These are phyloP conservation scores for Populus euphratica DNA, from an alignment of 345 rosid species.

Conservation along the genomic window DNA sequence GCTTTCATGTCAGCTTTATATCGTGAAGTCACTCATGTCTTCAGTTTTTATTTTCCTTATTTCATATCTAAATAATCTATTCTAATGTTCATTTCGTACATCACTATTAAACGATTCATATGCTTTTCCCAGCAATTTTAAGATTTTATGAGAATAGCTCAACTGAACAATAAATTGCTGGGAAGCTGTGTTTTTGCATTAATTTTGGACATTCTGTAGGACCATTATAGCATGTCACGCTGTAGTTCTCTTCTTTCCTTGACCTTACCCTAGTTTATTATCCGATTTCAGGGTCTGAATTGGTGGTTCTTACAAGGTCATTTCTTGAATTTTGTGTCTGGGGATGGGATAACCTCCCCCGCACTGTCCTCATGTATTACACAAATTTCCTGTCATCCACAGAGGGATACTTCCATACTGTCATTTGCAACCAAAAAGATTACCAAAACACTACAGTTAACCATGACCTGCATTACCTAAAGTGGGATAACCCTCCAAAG, in stretches of 20 bases:
- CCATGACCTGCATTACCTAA: slow-evolving; percentile 71
- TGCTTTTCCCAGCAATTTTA: neutral
- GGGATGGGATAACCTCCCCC: slow-evolving; percentile 99
- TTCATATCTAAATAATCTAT: neutral
- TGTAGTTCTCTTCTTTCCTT: neutral
- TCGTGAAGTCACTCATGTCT: neutral
- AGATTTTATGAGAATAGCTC: neutral
- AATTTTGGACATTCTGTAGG: neutral
- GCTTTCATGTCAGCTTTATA: slow-evolving; percentile 8
- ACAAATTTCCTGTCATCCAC: slow-evolving; percentile 75
- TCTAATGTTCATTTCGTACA: too few relatives aligned
- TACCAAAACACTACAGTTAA: slow-evolving; percentile 84
- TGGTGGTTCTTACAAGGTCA: slow-evolving; percentile 68
- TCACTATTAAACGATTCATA: neutral
- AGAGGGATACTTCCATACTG: slow-evolving; percentile 91
- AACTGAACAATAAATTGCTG: neutral
- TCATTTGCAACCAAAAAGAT: slow-evolving; percentile 83
- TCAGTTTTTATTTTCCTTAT: neutral
- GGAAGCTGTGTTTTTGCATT: neutral
- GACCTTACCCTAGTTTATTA: neutral
- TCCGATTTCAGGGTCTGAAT: slow-evolving; percentile 60
- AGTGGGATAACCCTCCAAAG: slow-evolving; percentile 79
- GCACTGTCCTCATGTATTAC: slow-evolving; percentile 86
- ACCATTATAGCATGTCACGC: neutral
- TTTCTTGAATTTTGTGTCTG: slow-evolving; percentile 85